Base-by-base conservation (phyloP, 2,329 filamentous ascomycete species). In the Magnaporthiopsis incrustans region DNA sequence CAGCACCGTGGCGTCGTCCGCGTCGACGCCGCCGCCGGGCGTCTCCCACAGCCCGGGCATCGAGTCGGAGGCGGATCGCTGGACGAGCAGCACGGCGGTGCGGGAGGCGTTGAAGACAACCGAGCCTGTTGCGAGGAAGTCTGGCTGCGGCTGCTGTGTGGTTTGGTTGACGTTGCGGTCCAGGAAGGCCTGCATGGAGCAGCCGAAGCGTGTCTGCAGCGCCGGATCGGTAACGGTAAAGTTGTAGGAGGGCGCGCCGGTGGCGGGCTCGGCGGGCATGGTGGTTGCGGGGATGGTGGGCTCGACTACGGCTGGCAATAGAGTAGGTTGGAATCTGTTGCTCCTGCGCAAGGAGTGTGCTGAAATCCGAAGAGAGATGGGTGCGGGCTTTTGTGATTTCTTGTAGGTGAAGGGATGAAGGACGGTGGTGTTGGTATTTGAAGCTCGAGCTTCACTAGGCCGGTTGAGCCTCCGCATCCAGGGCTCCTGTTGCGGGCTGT, bases 31-130 rank as follows among this genome's bases (percentile, higher is more conserved):
- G 25, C 78, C 78, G 59, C 78, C 78, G 1, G 78, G 77, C 14
- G 74, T 66, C 66, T 81, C 78, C 78, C 78, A 80, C 15, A 64
- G 68, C 59, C 74, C 66, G 0, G 78, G 78, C 71, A 76, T 74
- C 11, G 71, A 75, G 67, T 78, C 77, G 64, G 71, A 69, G 1
- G 72, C 66, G 11, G 77, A 74, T 32, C 77, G 76, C 69, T 78
- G 77, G 27, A 79, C 64, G 3, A 79, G 70, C 1, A 79, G 71
- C 32, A 79, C 67, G 64, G 71, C 74, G 65, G 67, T 68, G 10
- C 65, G 44, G 30, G 62, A 60, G 27, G 32, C 57, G 61, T 70
- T 70, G 66, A 74, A 74, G 38, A 75, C 69, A 50, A 74, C 65
- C 10, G 68, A 69, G 27, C 71, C 70, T 4, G 71, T 71, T 32